Percentiles rank a stretch among this genome's conserved stretches.
Conservation (phyloP, 1,139 yeast species). For the Saccharomyces hybrid region DNA sequence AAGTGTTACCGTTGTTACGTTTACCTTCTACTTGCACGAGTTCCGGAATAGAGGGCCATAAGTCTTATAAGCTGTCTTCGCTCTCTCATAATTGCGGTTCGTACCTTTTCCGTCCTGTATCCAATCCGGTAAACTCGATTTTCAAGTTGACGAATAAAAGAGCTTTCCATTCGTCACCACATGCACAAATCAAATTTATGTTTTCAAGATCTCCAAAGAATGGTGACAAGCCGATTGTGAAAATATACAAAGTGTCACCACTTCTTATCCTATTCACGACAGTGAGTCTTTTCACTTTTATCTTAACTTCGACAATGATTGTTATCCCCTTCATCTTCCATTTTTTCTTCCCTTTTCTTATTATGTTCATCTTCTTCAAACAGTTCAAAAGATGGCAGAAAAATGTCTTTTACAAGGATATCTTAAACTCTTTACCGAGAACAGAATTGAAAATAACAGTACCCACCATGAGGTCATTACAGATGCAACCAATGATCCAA, state of each 20-base stretch:
- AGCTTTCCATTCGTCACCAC: constrained; percentile 1
- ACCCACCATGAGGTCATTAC: not conserved
- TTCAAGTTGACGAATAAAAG: not conserved
- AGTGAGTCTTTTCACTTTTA: constrained; percentile 1
- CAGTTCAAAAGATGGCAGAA: constrained; percentile 5
- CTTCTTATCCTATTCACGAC: constrained; percentile 2
- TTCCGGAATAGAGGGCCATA: not conserved
- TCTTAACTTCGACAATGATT: not conserved
- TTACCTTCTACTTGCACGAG: not conserved
- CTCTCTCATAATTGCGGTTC: not conserved
- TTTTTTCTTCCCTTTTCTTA: constrained; percentile 3
- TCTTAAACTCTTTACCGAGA: not conserved
- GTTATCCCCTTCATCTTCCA: constrained; percentile 2
- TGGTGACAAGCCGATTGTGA: not conserved
- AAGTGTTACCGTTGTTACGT: not conserved
- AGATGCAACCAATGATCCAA: not conserved
- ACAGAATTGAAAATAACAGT: not conserved
- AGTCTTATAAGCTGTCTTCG: not conserved
- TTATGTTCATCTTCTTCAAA: constrained; percentile 1
- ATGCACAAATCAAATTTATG: not conserved
- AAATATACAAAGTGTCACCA: constrained; percentile 1
- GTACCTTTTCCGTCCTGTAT: not conserved
- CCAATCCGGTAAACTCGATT: not conserved
- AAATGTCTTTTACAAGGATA: constrained; percentile 2
- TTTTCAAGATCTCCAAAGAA: not conserved